Evolutionary conservation across 2,329 filamentous ascomycete genomes (phyloP).

Genomic region (Phialophora tarda): DNA sequence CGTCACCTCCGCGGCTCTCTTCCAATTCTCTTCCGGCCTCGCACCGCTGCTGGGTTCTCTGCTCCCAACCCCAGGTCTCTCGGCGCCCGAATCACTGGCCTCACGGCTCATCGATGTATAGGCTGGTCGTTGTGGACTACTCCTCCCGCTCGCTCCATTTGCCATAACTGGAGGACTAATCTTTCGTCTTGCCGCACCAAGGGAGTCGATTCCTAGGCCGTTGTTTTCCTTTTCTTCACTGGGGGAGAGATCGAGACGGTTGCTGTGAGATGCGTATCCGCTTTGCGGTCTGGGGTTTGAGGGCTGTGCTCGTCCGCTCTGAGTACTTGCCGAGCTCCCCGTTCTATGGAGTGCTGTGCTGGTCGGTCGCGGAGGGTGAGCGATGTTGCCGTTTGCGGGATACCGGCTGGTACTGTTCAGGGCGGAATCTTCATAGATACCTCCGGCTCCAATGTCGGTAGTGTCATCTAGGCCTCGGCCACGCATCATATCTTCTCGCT

Average conservation of each 20-base stretch:
- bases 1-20: conserved; percentile 93
- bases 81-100: conserved; percentile 9
- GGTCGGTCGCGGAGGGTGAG: conserved; percentile 26
- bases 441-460: conserved; percentile 57
- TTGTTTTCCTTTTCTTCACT: conserved; percentile 77
- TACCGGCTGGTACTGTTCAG: conserved; percentile 35
- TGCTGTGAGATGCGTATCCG: conserved; percentile 30
- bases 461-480: conserved; percentile 49
- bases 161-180: conserved; percentile 51
- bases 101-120: conserved; percentile 18
- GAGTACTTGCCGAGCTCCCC: conserved; percentile 36
- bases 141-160: conserved; percentile 45
- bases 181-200: conserved; percentile 47
- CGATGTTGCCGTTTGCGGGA: conserved; percentile 36
- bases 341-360: conserved; percentile 37
- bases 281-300: conserved; percentile 47
- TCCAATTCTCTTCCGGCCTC: conserved; percentile 87
- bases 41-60: conserved; percentile 41
- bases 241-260: conserved; percentile 54
- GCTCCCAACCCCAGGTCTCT: conserved; percentile 28
- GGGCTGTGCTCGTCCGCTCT: conserved; percentile 24
- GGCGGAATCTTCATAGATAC: conserved; percentile 48
- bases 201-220: conserved; percentile 46
- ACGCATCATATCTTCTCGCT: conserved; percentile 38
- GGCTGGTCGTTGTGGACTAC: conserved; percentile 40